Evolutionary conservation across 73 alveolate species (phyloP).

Genomic region (Paramecium octaurelia): DNA sequence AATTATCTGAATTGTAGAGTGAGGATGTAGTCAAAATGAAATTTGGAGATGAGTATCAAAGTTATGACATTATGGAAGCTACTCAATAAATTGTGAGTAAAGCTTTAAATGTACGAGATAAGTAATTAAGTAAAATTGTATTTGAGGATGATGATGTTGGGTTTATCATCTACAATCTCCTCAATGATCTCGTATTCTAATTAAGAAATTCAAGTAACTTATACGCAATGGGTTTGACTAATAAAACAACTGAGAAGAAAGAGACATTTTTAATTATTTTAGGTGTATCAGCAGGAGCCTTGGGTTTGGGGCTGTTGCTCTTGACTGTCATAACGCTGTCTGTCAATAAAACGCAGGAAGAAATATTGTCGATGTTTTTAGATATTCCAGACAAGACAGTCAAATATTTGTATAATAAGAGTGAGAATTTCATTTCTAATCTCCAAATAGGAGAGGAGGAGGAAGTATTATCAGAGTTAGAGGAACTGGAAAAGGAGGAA

Average conservation of each 20-base stretch:
- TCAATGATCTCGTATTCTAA: slow-evolving; percentile 23
- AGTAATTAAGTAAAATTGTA: neutral
- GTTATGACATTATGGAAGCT: slow-evolving; percentile 27
- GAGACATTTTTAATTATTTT: neutral
- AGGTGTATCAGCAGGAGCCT: slow-evolving; percentile 46
- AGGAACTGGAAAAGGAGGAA: slow-evolving; percentile 52
- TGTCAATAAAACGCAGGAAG: slow-evolving; percentile 53
- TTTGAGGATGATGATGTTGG: slow-evolving; percentile 8
- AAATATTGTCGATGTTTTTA: slow-evolving; percentile 42
- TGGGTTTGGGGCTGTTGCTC: neutral
- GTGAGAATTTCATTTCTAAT: slow-evolving; percentile 59
- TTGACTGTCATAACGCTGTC: neutral
- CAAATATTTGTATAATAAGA: slow-evolving; percentile 38
- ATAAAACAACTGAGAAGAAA: slow-evolving; percentile 12
- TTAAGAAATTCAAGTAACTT: slow-evolving; percentile 13
- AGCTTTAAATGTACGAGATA: slow-evolving; percentile 23
- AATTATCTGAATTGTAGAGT: neutral
- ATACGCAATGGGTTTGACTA: neutral
- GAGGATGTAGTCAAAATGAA: slow-evolving; percentile 27
- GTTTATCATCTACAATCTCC: neutral
- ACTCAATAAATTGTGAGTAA: slow-evolving; percentile 40
- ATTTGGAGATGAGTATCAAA: neutral
- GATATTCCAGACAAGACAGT: slow-evolving; percentile 60
- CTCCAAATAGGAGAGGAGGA: slow-evolving; percentile 62
- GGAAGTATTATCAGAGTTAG: slow-evolving; percentile 53